Base-by-base conservation (phyloP, 306 rosid species). In the Mimosa pudica region DNA sequence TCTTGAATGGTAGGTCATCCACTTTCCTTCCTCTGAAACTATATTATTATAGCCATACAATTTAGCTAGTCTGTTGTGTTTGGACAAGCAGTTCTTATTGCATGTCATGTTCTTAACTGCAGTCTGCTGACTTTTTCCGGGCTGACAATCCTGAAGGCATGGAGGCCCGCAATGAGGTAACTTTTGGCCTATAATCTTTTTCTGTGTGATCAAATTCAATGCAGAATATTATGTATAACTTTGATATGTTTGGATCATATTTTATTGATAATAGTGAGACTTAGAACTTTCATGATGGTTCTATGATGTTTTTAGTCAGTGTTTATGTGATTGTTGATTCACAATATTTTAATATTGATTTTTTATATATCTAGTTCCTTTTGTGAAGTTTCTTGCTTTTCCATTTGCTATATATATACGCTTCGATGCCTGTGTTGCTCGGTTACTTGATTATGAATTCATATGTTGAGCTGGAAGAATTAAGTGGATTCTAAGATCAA, bases 151-250 rank as follows among this genome's bases (percentile, higher is more conserved):
- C 98, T 4, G 98, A 95, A 87, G 99, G 99, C 80, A 78, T 91
- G 72, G 99, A 95, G 77, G 98, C 99, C 44, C 98, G 99, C 54
- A 91, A 95, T 82, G 99, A 95, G 98, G 99, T 93, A 86, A 84
- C 41, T 86, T 64, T 85, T 71, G 55, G 16, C 70, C 60, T 79
- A 64, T 60, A 70, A 36, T 67, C 70, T 72, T 32, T 70, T 84
- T 51, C 74, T 66, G 81, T 79, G 73, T 77, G 61, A 76, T 82
- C 69, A 82, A 44, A 14, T 57, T 57, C 20, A 46, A 57, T 16
- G 45, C 51, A n/a, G 13, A 70, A 10, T 49, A 58, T 51, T 65
- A 42, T 52, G n/a, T 58, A 64, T 35, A 47, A 75, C 60, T 57
- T 70, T 41, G 36, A 79, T 55, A 36, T 81, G 52, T 58, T 70